phyloP scores from a whole-genome alignment of 2,329 filamentous ascomycete species.

The Arthrobotrys entomopaga region DNA sequence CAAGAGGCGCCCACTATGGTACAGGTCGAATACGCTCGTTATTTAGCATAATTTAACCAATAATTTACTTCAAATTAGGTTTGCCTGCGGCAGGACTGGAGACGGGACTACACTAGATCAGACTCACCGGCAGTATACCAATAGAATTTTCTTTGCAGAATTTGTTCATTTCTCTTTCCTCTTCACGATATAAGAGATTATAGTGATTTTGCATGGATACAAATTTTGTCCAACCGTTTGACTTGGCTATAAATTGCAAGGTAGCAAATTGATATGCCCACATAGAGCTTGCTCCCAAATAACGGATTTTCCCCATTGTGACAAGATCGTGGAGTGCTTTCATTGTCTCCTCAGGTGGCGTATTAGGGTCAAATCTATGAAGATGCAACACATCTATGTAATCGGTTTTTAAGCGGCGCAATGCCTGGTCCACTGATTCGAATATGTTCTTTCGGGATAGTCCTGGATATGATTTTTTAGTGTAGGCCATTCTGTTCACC shows the following conservation, averaged over 20 bases:
- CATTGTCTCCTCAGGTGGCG: constrained; percentile 71
- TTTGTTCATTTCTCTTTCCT: constrained; percentile 69
- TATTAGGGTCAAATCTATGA: constrained; percentile 69
- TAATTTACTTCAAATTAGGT: background rate
- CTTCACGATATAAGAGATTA: constrained; percentile 71
- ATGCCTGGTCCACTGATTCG: constrained; percentile 71
- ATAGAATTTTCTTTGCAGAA: constrained; percentile 64
- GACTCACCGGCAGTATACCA: constrained; percentile 61
- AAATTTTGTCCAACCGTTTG: constrained; percentile 71
- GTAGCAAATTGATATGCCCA: constrained; percentile 67
- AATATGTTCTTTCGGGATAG: constrained; percentile 73
- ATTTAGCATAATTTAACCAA: background rate
- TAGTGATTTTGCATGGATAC: constrained; percentile 71
- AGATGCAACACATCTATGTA: constrained; percentile 73
- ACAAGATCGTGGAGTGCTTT: constrained; percentile 70
- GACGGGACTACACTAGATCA: too few relatives aligned
- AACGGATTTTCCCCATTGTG: constrained; percentile 68
- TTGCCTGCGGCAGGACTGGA: too few relatives aligned
- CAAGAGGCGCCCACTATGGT: constrained; percentile 15
- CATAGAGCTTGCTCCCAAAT: constrained; percentile 68
- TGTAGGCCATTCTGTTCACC: too few relatives aligned
- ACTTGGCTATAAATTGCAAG: constrained; percentile 69
- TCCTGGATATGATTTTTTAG: constrained; percentile 61
- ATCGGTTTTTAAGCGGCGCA: constrained; percentile 66
- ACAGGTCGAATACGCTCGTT: too few relatives aligned